Base-by-base conservation (phyloP, 2,329 filamentous ascomycete genomes). In the Colletotrichum zoysiae region DNA sequence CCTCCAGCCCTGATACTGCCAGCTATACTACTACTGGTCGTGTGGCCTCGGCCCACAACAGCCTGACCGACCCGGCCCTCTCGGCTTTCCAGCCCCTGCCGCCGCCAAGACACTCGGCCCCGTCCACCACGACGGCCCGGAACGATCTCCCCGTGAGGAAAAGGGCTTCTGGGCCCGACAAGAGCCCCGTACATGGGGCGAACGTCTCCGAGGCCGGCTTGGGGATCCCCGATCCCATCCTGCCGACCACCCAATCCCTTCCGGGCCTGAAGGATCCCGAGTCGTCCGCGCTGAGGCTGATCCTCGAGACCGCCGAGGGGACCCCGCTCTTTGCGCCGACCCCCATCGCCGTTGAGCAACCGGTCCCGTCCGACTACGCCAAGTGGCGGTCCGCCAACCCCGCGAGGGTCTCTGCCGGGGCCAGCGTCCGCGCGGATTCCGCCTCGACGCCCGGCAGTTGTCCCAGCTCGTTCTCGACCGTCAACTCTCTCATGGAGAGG, bases 401-500 rank as follows among this genome's bases (percentile, higher is more conserved):
- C 30, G 18, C 26, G 5, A 51, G 42, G 7, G n/a, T 64, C 0
- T 5, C 57, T 35, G 65, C n/a, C 5, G 3, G 46, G 6, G 50
- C 35, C 0, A 71, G 63, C 11, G n/a, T 53, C 18, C 44, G 35
- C 8, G 58, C 64, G n/a, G 71, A 71, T 7, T 30, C 63, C 0
- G 66, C 38, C 1, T 76, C 69, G 76, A 79, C 62, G 55, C 75
- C 67, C 42, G 75, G 59, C 57, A 69, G 70, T n/a, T 46, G 68
- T 16, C 50, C 57, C 30, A 46, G 65, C 7, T 62, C 72, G 23
- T 74, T 77, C 53, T 76, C 78, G 30, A 77, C 79, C 67, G 75
- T 76, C 16, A 73, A 74, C 18, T 71, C 79, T 1, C 76, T 86
- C 35, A 76, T 81, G 42, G 79, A 81, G 1, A 79, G 83, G 51